Conservation (phyloP, 768 basidiomycete species). For the Postia placenta region DNA sequence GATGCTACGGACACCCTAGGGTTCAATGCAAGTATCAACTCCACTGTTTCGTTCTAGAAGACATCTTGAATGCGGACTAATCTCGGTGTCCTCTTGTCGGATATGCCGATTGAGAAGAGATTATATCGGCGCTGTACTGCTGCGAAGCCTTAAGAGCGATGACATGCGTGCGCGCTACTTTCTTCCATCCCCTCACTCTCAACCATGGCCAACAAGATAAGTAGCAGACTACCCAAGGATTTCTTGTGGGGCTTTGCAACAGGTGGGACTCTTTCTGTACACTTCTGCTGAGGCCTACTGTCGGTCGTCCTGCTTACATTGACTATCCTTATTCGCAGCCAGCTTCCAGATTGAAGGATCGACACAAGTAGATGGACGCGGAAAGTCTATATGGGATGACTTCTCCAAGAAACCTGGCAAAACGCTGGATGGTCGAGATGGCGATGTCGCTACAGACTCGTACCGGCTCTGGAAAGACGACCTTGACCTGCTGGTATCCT, state of each 20-base stretch:
- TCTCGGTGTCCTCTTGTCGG: constrained; percentile 34
- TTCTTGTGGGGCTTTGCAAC: constrained; percentile 73
- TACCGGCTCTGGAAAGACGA: constrained; percentile 67
- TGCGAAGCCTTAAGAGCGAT: constrained; percentile 15
- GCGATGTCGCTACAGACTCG: constrained; percentile 68
- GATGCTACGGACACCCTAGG: neutral
- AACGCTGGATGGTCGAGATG: constrained; percentile 60
- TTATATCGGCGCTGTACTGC: constrained; percentile 22
- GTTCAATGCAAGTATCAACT: constrained; percentile 1
- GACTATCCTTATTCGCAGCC: constrained; percentile 30
- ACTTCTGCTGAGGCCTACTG: too few relatives aligned
- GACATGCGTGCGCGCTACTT: constrained; percentile 14
- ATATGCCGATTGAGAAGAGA: constrained; percentile 30
- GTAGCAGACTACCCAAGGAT: constrained; percentile 39
- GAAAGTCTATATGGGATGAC: constrained; percentile 72
- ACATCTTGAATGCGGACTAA: constrained; percentile 33
- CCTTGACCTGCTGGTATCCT: constrained; percentile 50
- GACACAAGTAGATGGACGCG: constrained; percentile 49
- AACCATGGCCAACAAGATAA: constrained; percentile 15
- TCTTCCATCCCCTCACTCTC: constrained; percentile 25
- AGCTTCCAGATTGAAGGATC: constrained; percentile 75
- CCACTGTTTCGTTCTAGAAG: constrained; percentile 4
- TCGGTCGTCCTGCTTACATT: neutral
- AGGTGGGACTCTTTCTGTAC: constrained; percentile 32
- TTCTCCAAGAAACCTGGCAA: constrained; percentile 62